Evolutionary conservation across 2,329 filamentous ascomycete genomes (phyloP).

Genomic region (Paecilomyces variotii): DNA sequence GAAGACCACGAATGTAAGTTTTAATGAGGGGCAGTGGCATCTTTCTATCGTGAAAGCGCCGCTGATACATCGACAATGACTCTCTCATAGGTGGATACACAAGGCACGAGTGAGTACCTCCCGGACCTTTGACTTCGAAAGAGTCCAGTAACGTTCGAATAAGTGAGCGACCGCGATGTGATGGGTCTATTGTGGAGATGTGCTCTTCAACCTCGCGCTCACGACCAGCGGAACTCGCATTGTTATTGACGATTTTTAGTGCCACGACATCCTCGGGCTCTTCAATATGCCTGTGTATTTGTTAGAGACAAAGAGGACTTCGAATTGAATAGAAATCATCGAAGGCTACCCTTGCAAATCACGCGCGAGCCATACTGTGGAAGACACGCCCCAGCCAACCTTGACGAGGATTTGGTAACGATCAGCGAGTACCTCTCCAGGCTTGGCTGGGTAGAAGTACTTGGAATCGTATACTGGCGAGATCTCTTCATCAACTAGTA

Average conservation of each 20-base stretch:
- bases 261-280: slow-evolving; percentile 18
- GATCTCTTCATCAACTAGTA: slow-evolving; percentile 15
- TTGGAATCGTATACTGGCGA: slow-evolving; percentile 20
- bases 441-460: slow-evolving; percentile 21
- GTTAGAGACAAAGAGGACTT: slow-evolving; percentile 14
- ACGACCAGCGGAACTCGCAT: slow-evolving; percentile 6
- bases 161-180: slow-evolving; percentile 25
- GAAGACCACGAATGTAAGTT: slow-evolving; percentile 28
- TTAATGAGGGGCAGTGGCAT: slow-evolving; percentile 29
- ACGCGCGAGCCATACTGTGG: slow-evolving; percentile 13
- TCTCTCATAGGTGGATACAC: slow-evolving; percentile 33
- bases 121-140: slow-evolving; percentile 23
- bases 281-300: slow-evolving; percentile 15
- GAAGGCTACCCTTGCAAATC: slow-evolving; percentile 19
- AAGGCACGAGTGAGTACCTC: slow-evolving; percentile 29
- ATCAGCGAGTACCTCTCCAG: slow-evolving; percentile 20
- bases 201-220: slow-evolving; percentile 23
- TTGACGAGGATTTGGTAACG: slow-evolving; percentile 22
- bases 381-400: slow-evolving; percentile 22
- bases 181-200: slow-evolving; percentile 22
- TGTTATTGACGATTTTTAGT: slow-evolving; percentile 21
- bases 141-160: slow-evolving; percentile 27
- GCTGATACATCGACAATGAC: slow-evolving; percentile 27
- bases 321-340: slow-evolving; percentile 9
- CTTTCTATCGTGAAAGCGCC: slow-evolving; percentile 19